Base-by-base conservation (phyloP, 148 eudicot genomes). In the Spergularia bocconei region DNA sequence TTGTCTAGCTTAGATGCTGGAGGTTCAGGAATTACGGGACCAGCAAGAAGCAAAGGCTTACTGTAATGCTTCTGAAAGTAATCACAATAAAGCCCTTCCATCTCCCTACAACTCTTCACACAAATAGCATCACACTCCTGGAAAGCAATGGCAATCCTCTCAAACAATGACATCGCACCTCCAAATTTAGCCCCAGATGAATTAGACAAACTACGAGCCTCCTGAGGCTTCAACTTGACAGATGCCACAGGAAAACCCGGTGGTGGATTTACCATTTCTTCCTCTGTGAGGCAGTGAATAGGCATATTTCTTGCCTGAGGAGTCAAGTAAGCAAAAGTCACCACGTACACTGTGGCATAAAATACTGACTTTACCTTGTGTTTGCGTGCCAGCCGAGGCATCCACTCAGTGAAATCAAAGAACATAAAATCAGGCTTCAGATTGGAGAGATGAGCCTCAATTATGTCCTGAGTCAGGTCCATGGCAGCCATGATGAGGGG, bases 371-470 rank as follows among this genome's bases (percentile, higher is more conserved):
- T 87, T 11, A 85, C 73, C 15, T 66, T 73, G 41, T 80, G 65
- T 29, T 71, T 69, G 39, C 78, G 76, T 1, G 87, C 86, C 19
- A 88, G 20, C 6, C 66, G 56, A 4, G 91, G 91, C 11, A 88
- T 1, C 91, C 91, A 88, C 69, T 84, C 80, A 2, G 86, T 58
- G 51, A 88, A 80, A 66, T 88, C 91, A 20, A 66, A 84, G 75
- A 88, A 84, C 3, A 84, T 72, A 23, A 86, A 81, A 50, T 86
- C 67, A 29, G 85, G 84, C 39, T 79, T 81, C 29, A 86, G 78
- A n/a, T 29, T 25, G 15, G 62, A 29, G 21, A 84, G 79, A 19
- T 73, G 61, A 13, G 85, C 23, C 15, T 84, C 82, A 7, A 88
- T 59, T 0, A 14, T 50, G 60, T 82, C 82, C 23, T 75, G 82